Evolutionary conservation across 2,329 filamentous ascomycete species (phyloP), one percentile per base, ranked within the genome.

Genomic region (Pseudopyricularia cyperi): DNA sequence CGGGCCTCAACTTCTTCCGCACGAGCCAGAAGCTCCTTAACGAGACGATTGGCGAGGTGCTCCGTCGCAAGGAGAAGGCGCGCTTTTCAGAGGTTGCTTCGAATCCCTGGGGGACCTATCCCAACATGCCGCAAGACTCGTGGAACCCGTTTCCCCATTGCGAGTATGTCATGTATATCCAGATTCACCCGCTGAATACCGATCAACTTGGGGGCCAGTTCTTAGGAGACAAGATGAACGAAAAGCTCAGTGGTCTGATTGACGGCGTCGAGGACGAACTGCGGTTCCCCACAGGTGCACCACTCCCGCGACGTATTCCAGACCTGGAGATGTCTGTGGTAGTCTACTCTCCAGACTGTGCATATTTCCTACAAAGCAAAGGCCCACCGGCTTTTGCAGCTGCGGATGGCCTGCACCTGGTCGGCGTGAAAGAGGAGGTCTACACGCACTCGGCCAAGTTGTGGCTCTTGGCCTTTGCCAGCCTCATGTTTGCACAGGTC

Each of bases 91-190:
- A 85, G 60, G 71, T 77, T 17, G 74, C 71, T 30, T 42, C 37
- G 17, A 83, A 87, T 60, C 53, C 89, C 0, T 96, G 89, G 89
- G 79, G 82, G 3, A 86, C 87, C 2, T 79, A 80, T 52, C 69
- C 81, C 3, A 79, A 85, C 55, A 79, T 73, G 6, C 68, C 75
- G 11, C 74, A 77, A 22, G 82, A 85, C 55, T 69, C 75, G 11
- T 72, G 71, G 53, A 75, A 76, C 54, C 77, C 80, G 17, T 67
- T 76, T 33, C 88, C 89, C 0, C 85, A 87, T 59, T 98, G 93
- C 73, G 93, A 98, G 66, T 89, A 89, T 61, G 71, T 98, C 49
- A 71, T 95, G 52, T 97, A 90, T 65, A 71, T 91, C 30, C 93
- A 97, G 63, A 75, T 91, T 39, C 76, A 85, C 55, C 79, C 80